Conservation (phyloP, 306 rosid species). For the Lathyrus oleraceus region DNA sequence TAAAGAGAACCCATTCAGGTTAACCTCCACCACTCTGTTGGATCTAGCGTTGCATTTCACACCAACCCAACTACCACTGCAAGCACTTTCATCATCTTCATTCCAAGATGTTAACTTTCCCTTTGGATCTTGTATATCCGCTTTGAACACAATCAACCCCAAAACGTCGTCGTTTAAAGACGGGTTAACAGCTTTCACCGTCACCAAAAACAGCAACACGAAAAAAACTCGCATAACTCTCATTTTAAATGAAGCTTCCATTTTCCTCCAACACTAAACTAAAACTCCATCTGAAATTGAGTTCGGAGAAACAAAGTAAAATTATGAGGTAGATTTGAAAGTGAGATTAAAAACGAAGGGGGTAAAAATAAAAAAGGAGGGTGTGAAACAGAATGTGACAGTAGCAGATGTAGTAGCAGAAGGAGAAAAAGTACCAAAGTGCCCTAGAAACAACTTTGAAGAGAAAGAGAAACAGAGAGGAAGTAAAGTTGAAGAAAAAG, state of each 20-base stretch:
- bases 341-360: neutral
- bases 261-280: conserved; percentile 36
- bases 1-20: conserved; percentile 77
- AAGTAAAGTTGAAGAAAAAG: neutral
- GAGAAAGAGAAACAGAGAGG: neutral
- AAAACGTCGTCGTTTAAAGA: conserved; percentile 90
- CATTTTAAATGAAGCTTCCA: conserved; percentile 39
- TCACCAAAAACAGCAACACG: conserved; percentile 43
- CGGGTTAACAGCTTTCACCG: conserved; percentile 63
- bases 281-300: conserved; percentile 50
- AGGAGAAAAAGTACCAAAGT: conserved; percentile 6
- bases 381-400: neutral
- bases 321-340: neutral
- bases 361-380: conserved; percentile 15
- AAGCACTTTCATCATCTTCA: conserved; percentile 83
- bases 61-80: conserved; percentile 68
- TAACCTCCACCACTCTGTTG: conserved; percentile 75
- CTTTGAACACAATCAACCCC: conserved; percentile 93
- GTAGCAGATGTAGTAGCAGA: conserved; percentile 16
- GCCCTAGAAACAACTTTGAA: no score
- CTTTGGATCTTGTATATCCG: conserved; percentile 83
- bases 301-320: conserved; percentile 6
- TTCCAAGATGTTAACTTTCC: conserved; percentile 74
- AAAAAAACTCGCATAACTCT: conserved; percentile 43
- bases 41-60: conserved; percentile 93